Conservation (phyloP, 139 green algal genomes). For the Micractinium sp. region DNA sequence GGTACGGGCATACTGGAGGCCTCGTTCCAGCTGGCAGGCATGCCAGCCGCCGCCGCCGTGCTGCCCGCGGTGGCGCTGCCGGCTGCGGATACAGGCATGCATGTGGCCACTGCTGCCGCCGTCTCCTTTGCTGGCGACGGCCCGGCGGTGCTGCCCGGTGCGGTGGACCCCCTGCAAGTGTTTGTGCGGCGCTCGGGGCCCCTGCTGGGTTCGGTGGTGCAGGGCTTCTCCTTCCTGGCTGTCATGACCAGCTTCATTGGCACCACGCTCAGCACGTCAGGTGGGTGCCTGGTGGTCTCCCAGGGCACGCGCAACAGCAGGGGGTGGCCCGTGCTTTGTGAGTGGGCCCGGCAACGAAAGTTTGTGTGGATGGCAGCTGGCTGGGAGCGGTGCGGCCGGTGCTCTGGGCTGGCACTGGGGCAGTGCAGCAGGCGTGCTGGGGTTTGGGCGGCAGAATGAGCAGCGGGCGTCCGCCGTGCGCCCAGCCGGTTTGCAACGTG, state of each 20-base stretch:
- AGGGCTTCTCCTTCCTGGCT: slow-evolving; percentile 67
- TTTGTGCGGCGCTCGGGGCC: slow-evolving; percentile 44
- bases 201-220: slow-evolving; percentile 32
- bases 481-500: too few relatives aligned
- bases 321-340: not conserved
- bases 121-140: slow-evolving; percentile 31
- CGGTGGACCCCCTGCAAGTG: slow-evolving; percentile 49
- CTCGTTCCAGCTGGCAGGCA: not conserved
- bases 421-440: not conserved
- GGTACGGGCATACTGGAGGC: not conserved
- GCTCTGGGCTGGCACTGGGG: too few relatives aligned
- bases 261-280: slow-evolving; percentile 56
- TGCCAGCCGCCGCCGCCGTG: not conserved
- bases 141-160: not conserved
- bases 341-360: not conserved
- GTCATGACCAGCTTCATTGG: slow-evolving; percentile 76
- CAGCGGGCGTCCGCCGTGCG: too few relatives aligned
- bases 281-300: not conserved
- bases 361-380: not conserved
- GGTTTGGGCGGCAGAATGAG: too few relatives aligned
- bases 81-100: not conserved
- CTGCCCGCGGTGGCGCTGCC: not conserved
- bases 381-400: too few relatives aligned
- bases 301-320: too few relatives aligned
- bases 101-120: not conserved